A percentile compares a stretch with the other conserved stretches of the same genome.
These are phyloP conservation scores for Citrus australasica DNA, from an alignment of 345 rosid species.

Conservation along the genomic window DNA sequence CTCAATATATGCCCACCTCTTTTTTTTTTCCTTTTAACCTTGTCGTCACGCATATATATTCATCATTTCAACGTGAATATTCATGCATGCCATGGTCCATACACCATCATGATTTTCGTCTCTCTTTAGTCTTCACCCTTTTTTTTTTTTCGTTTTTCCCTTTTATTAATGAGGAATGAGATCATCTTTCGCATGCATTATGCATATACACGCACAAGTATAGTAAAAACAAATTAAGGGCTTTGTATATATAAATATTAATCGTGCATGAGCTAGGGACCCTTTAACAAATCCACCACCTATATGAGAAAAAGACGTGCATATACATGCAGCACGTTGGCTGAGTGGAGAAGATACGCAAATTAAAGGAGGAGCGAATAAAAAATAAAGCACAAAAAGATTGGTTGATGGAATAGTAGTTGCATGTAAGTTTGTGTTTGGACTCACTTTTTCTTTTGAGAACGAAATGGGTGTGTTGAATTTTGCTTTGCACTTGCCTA, in stretches of 20 bases:
- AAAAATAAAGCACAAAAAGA: not conserved
- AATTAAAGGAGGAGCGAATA: not conserved
- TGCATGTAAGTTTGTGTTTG: slow-evolving; percentile 25
- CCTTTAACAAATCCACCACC: slow-evolving; percentile 2
- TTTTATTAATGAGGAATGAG: too few species aligned
- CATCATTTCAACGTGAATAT: slow-evolving; percentile 8
- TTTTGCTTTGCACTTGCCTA: not conserved
- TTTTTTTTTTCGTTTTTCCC: too few species aligned
- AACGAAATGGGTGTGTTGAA: slow-evolving; percentile 13
- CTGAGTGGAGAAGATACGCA: slow-evolving; percentile 14
- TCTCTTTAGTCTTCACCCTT: not conserved
- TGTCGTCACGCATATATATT: not conserved
- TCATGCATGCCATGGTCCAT: slow-evolving; percentile 1
- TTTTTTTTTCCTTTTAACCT: not conserved
- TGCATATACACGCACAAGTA: not conserved
- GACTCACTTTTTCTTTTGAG: slow-evolving; percentile 12
- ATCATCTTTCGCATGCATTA: not conserved
- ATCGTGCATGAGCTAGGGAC: not conserved
- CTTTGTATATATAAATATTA: too few species aligned
- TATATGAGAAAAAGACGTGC: not conserved
- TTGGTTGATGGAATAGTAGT: not conserved
- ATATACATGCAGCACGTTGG: not conserved
- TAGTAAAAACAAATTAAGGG: not conserved
- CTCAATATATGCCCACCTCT: not conserved
- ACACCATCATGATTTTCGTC: not conserved